These are phyloP conservation scores for Hymenoscyphus infarciens DNA, from an alignment of 2,329 filamentous ascomycete genomes.

Conservation along the genomic window DNA sequence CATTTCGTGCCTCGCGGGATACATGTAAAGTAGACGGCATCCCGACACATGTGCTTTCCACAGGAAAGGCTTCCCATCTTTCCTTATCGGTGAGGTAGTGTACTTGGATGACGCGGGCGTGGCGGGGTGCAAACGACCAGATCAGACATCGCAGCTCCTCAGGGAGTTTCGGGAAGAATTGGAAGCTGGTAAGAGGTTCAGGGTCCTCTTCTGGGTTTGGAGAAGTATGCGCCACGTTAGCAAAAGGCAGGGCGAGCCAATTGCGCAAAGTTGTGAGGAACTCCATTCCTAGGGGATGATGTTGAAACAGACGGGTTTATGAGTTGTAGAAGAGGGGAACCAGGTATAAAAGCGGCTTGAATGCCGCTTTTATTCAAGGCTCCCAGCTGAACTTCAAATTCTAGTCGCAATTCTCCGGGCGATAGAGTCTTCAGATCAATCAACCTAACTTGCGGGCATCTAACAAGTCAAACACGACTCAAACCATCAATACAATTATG, in stretches of 20 bases:
- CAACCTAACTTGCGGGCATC: too few species aligned
- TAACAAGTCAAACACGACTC: too few species aligned
- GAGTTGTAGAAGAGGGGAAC: too few species aligned
- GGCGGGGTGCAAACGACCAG: constrained; percentile 12
- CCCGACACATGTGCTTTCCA: constrained; percentile 13
- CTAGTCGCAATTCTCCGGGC: too few species aligned
- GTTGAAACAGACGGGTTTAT: too few species aligned
- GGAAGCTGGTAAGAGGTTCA: background rate
- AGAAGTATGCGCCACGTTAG: background rate
- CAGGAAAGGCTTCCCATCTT: constrained; percentile 16
- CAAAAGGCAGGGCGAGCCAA: background rate
- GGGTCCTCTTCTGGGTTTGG: background rate
- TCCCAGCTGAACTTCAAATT: too few species aligned
- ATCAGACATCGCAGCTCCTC: constrained; percentile 14
- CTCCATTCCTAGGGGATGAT: background rate
- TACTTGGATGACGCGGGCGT: constrained; percentile 19
- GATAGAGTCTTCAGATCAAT: too few species aligned
- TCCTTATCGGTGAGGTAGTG: constrained; percentile 11
- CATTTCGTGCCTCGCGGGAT: constrained; percentile 18
- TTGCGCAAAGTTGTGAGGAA: background rate
- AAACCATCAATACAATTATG: too few species aligned
- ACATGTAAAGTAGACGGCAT: constrained; percentile 15
- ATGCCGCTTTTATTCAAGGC: too few species aligned
- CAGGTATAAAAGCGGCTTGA: too few species aligned
- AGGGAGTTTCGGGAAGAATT: constrained; percentile 15